Base-by-base conservation (phyloP, 225 moss, liverwort and hornwort species). In the Sphagnum tenellum region DNA sequence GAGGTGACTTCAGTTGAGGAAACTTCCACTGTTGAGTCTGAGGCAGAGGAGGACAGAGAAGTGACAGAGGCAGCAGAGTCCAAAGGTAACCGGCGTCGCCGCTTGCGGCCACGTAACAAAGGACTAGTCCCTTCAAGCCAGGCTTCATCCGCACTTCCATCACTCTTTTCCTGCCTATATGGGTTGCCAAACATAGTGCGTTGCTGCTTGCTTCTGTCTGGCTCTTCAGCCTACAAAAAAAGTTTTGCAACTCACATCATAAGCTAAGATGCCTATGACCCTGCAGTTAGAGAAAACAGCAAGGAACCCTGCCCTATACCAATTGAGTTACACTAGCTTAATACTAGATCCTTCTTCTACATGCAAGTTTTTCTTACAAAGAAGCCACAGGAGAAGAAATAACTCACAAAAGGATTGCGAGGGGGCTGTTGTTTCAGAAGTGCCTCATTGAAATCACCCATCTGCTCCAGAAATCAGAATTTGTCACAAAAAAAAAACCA, bases 401-500 rank as follows among this genome's bases (percentile, higher is more conserved):
- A 29, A 85, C 93, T 84, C 72, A 98, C 98, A 72, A 88, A 93
- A 63, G 98, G 98, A 69, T 93, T 98, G 69, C 98, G 85, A 47
- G 90, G 93, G 60, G 89, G 87, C 71, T 98, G 93, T 83, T 93
- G 93, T 82, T 93, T 98, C 73, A 93, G 85, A 55, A 98, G 93
- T 50, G 98, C 98, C 75, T 98, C 98, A 64, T 98, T 98, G 59
- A 98, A 98, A 76, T 98, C 98, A 59, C 98, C 98, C 98, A 98
- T 98, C 98, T 98, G 78, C 52, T 73, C 70, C 52, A 52, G 6
- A 29, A 29, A 29, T 29, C 29, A 29, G 29, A 29, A 29, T 29
- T 29, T 29, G 29, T 29, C 29, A 29, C 1, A 1, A 29, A 29
- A 29, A 29, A 29, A 29, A 29, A 29, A 29, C 29, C 29, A 29